These are phyloP conservation scores for Saccharomyces hybrid DNA, from an alignment of 1,139 yeast genomes.

Conservation along the genomic window DNA sequence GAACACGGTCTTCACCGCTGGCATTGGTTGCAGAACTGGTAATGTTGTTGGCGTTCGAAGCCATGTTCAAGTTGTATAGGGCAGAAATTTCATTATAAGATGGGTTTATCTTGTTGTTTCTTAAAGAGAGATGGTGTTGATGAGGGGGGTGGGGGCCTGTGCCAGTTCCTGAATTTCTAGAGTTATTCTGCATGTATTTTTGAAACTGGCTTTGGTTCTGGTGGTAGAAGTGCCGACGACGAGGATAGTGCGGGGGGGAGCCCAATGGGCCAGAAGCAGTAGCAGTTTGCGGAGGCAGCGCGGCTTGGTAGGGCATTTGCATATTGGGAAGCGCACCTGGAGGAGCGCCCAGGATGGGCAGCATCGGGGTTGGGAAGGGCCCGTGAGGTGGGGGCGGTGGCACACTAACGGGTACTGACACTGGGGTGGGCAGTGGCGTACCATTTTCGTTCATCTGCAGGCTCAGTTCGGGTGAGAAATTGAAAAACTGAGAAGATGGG, in stretches of 20 bases:
- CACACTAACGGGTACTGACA: neutral
- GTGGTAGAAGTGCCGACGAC: neutral
- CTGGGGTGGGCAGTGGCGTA: neutral
- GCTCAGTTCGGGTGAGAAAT: neutral
- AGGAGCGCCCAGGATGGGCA: neutral
- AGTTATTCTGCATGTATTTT: neutral
- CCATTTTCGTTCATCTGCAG: neutral
- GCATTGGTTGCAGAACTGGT: no score
- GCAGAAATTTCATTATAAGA: neutral
- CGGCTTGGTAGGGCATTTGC: neutral
- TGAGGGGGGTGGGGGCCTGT: slow-evolving; percentile 3
- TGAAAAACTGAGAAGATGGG: neutral
- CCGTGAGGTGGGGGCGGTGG: neutral
- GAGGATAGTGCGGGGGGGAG: neutral
- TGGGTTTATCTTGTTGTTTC: neutral
- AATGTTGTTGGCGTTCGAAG: no score
- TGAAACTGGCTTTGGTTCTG: neutral
- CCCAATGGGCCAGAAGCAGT: neutral
- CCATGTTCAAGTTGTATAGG: neutral
- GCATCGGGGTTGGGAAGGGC: neutral
- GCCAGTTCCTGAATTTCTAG: neutral
- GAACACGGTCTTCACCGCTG: neutral
- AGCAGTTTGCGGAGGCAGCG: neutral
- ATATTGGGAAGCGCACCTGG: neutral
- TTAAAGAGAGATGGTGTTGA: slow-evolving; percentile 1